Evolutionary conservation across 805 yeast species (phyloP), one percentile per base, ranked within the genome.

Genomic region (Kazachstania bromeliacearum): DNA sequence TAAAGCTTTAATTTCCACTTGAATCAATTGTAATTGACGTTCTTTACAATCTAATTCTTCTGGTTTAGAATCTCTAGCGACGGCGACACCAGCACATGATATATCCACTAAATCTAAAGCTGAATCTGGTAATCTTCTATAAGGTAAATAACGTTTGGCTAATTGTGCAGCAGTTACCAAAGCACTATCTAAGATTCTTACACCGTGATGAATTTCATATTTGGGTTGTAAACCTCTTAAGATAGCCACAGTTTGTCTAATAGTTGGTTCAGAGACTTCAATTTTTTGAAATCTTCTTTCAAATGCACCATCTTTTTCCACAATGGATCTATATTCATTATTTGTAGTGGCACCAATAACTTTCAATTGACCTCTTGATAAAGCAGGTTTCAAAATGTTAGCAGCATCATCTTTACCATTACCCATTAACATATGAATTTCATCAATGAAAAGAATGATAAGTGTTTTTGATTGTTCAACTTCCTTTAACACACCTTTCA

Each of bases 391-490:
- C 60, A 92, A 75, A 53, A 92, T 73, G 62, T 92, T 92, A 28
- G 98, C 98, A 29, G 95, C 95, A 60, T 92, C 98, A 44, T 83
- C 77, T 64, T 88, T 92, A 58, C 98, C 98, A 58, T 92, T 95
- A 51, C 98, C 98, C 98, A 92, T 92, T 48, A 92, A 75, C 96
- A 92, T 92, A 65, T 92, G 98, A 58, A 92, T 92, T 64, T 92
- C 98, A 65, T 92, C 98, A 51, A 92, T 84, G 67, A 92, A 92
- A 40, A 92, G 70, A 45, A 92, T 78, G 46, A 92, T 85, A 75
- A 87, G 72, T 33, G 76, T 81, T 51, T 79, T 78, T 1, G 94
- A 79, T 49, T 85, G 81, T 60, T 85, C 95, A 52, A 92, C 84
- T 53, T 92, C 98, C 57, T 79, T 85, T 57, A 92, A 70, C 21